Evolutionary conservation across 805 yeast species (phyloP).

Genomic region (Starmerella floricola): DNA sequence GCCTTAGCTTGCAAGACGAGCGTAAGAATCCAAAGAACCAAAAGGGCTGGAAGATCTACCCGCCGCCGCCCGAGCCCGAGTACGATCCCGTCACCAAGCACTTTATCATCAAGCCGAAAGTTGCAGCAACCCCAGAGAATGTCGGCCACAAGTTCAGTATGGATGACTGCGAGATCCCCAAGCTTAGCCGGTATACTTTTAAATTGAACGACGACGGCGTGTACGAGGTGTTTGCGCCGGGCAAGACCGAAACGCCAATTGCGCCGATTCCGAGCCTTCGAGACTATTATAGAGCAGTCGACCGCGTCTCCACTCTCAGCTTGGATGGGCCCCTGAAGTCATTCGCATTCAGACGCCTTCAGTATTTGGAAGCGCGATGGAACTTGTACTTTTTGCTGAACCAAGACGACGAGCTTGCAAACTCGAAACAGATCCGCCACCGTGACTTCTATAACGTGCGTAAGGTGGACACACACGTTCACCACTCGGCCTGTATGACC

Average conservation of each 20-base stretch:
- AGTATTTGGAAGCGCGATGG: conserved; percentile 95
- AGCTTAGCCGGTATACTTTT: conserved; percentile 32
- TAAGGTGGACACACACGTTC: conserved; percentile 97
- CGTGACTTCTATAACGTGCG: conserved; percentile 94
- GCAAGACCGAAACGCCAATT: conserved; percentile 27
- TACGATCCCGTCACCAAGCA: conserved; percentile 53
- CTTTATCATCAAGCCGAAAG: conserved; percentile 28
- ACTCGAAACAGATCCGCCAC: conserved; percentile 86
- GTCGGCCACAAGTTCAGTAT: conserved; percentile 48
- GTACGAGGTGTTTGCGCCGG: conserved; percentile 44
- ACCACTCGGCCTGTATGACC: conserved; percentile 98
- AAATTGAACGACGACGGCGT: conserved; percentile 52
- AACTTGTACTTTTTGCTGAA: conserved; percentile 75
- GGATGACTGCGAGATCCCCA: conserved; percentile 44
- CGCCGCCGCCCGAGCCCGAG: conserved; percentile 87
- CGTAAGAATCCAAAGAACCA: conserved; percentile 74
- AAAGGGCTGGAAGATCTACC: conserved; percentile 68
- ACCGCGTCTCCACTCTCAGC: conserved; percentile 56
- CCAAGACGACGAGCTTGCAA: conserved; percentile 85
- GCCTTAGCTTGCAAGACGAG: conserved; percentile 58
- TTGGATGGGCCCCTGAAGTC: conserved; percentile 95
- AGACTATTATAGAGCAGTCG: conserved; percentile 78
- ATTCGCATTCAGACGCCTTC: conserved; percentile 86
- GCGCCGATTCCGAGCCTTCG: conserved; percentile 61
- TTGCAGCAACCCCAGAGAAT: conserved; percentile 31